Evolutionary conservation across 768 basidiomycete species (phyloP).

Genomic region (Calocera cornea): DNA sequence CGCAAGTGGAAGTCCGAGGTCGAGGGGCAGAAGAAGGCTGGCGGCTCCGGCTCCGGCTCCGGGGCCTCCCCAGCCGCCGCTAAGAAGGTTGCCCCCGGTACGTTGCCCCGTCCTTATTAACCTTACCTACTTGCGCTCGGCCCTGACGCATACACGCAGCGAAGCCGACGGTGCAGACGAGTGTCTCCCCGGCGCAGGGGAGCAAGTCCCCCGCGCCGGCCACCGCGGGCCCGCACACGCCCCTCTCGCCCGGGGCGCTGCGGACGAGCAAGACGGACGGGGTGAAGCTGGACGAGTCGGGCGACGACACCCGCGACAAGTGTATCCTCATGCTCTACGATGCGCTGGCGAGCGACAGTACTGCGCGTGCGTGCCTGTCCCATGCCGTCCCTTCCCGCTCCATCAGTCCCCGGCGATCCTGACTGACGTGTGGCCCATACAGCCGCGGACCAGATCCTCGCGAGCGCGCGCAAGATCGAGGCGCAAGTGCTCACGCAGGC

Average conservation of each 20-base stretch:
- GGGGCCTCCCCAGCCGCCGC: too few relatives aligned
- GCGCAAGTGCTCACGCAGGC: conserved; percentile 39
- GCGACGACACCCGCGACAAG: conserved; percentile 70
- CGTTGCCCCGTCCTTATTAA: conserved; percentile 1
- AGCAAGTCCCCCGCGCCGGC: conserved; percentile 7
- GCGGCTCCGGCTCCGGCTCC: neutral
- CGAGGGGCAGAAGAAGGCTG: conserved; percentile 36
- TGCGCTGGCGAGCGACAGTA: conserved; percentile 72
- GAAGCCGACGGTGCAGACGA: neutral
- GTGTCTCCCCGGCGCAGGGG: neutral
- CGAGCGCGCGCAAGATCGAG: conserved; percentile 60
- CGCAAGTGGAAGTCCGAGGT: conserved; percentile 86
- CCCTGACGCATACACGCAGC: neutral
- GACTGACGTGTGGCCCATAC: conserved; percentile 1
- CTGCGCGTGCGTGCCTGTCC: conserved; percentile 53
- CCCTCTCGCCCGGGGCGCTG: conserved; percentile 13
- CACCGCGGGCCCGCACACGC: neutral
- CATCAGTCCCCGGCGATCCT: neutral
- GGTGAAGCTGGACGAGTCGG: conserved; percentile 39
- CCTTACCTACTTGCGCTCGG: too few relatives aligned
- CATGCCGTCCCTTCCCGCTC: neutral
- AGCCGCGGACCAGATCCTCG: conserved; percentile 59
- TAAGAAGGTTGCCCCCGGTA: conserved; percentile 6
- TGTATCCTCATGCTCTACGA: conserved; percentile 87
- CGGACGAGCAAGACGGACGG: conserved; percentile 64